phyloP scores from a whole-genome alignment of 31 red algal species.

The Odonthalia washingtoniensis region DNA sequence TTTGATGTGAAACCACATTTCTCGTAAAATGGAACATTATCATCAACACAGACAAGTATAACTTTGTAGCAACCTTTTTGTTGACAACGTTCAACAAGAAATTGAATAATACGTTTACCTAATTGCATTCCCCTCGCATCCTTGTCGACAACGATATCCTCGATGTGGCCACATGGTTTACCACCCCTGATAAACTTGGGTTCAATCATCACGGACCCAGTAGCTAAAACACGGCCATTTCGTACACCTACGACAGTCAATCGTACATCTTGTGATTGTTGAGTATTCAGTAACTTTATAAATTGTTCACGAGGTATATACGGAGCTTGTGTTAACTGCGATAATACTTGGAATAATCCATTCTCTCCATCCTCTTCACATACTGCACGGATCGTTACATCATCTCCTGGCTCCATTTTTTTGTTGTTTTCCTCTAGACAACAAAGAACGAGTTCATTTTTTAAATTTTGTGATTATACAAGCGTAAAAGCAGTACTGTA shows the following conservation, averaged over 20 bases:
- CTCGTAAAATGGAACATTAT: slow-evolving; percentile 72
- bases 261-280: slow-evolving; percentile 15
- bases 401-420: no score
- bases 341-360: slow-evolving; percentile 56
- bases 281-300: not conserved
- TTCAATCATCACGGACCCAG: slow-evolving; percentile 75
- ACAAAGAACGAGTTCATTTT: no score
- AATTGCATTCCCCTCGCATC: slow-evolving; percentile 42
- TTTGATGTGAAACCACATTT: slow-evolving; percentile 65
- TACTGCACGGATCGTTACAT: slow-evolving; percentile 29
- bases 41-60: slow-evolving; percentile 68
- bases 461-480: no score
- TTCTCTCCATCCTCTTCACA: slow-evolving; percentile 33
- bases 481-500: no score
- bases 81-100: slow-evolving; percentile 36
- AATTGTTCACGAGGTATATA: slow-evolving; percentile 28
- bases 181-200: slow-evolving; percentile 76
- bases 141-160: slow-evolving; percentile 79
- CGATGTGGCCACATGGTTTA: slow-evolving; percentile 67
- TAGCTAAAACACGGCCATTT: slow-evolving; percentile 43
- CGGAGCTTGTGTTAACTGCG: slow-evolving; percentile 62
- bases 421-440: no score
- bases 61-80: slow-evolving; percentile 85
- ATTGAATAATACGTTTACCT: slow-evolving; percentile 56
- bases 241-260: slow-evolving; percentile 50